Evolutionary conservation across 495 filamentous ascomycete species (phyloP).

Genomic region (Penicillium parvum): DNA sequence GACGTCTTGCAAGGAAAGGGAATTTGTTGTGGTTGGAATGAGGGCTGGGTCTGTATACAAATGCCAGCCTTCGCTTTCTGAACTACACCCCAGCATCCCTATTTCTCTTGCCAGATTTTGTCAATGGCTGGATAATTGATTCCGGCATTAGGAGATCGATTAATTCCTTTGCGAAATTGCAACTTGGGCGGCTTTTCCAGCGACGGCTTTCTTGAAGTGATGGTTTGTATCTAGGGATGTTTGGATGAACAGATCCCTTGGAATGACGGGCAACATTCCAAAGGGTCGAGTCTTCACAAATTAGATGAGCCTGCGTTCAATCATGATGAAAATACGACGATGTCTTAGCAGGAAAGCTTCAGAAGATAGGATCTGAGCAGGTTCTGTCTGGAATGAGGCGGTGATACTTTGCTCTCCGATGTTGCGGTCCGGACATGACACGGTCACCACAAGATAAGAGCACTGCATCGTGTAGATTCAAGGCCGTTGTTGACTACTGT

Average conservation of each 20-base stretch:
- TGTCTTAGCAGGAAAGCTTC: neutral
- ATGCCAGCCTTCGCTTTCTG: slow-evolving; percentile 7
- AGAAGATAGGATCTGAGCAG: neutral
- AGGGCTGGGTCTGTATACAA: slow-evolving; percentile 1
- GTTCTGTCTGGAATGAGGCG: slow-evolving; percentile 9
- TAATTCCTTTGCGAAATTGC: neutral
- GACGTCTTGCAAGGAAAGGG: neutral
- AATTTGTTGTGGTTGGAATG: slow-evolving; percentile 20
- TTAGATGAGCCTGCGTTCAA: neutral
- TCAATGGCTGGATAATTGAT: no score
- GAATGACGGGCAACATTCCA: slow-evolving; percentile 20
- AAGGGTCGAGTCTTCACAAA: neutral
- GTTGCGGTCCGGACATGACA: neutral
- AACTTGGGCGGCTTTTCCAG: neutral
- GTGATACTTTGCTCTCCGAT: neutral
- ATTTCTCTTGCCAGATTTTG: neutral
- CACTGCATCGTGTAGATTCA: no score
- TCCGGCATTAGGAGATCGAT: neutral
- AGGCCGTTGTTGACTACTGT: no score
- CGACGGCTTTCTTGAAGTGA: neutral
- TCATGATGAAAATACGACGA: slow-evolving; percentile 18
- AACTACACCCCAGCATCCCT: no score
- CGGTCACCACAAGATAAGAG: neutral
- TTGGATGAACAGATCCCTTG: slow-evolving; percentile 1
- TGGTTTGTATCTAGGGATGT: slow-evolving; percentile 17